Evolutionary conservation across 352 stramenopile genomes (phyloP), one percentile per base, ranked within the genome.

Genomic region (Hyaloperonospora arabidopsidis): DNA sequence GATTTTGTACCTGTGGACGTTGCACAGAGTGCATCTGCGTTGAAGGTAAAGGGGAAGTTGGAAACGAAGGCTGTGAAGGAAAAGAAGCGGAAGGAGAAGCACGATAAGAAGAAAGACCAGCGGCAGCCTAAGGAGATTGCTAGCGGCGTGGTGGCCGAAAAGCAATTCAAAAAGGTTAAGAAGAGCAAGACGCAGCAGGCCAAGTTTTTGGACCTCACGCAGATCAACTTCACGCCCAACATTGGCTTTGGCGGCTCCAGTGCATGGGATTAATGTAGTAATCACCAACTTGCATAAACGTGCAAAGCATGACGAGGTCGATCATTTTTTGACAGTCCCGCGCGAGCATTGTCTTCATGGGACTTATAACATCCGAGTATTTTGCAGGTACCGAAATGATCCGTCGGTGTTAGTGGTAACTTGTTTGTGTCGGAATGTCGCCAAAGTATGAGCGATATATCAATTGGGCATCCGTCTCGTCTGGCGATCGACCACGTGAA

Each of bases 161-260:
- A 89, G 61, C 71, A 89, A 47, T 79, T 89, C 48, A 92, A 87
- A 53, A 91, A 87, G 51, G 12, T 63, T 7, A 84, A 76, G 49
- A 74, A 77, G 52, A 32, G 21, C 44, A 83, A 77, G 45, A 60
- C 29, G 2, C 36, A 38, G 5, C 49, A 65, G 17, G 46, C 36
- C 21, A 70, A 63, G 35, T 39, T 46, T 0, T 61, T 92, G 13
- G 75, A 89, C 46, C 55, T 89, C 14, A 68, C 72, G 15, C 67
- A 78, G 53, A 61, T 86, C 38, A 71, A 84, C 56, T 86, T 89
- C 19, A 76, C 74, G 36, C 72, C 77, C 0, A 70, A 70, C 39
- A 76, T 92, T 7, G 82, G 82, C 19, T 70, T 86, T 21, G 82
- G 82, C 18, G 82, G 82, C 23, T 67, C 72, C 1, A 89, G 79